Evolutionary conservation across 768 basidiomycete species (phyloP), one percentile per base, ranked within the genome.

Genomic region (Gloeophyllum trabeum): DNA sequence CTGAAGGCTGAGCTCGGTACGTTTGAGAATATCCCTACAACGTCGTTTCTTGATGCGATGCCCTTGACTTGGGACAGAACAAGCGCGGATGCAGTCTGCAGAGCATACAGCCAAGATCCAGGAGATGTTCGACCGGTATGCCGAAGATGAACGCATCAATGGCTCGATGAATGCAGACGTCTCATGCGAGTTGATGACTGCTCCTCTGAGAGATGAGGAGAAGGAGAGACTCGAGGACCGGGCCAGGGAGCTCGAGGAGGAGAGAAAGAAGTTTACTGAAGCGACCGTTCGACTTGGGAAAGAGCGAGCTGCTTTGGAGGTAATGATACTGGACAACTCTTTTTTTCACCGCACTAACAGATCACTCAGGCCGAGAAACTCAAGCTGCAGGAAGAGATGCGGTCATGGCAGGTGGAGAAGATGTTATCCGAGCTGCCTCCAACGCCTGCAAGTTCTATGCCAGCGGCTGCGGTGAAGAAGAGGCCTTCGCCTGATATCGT

Each of bases 301-400:
- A 49, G 84, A 88, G 43, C 75, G 72, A 53, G 71, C 76, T 2
- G 61, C 64, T 4, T 56, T 88, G 10, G 82, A 87, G 73, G 86
- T 85, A 54, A 35, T 44, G 44, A 43, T 43, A 32, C 12, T 45
- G 21, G 18, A 6, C 20, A 18, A 16, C 41, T 12, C 39, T 39
- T 42, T 12, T 24, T 5, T 43, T 34, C 22, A 21, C 34, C 44
- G 46, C 28, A 53, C 32, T 28, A 24, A 24, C 21, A 24, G 20
- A 35, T 35, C 12, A 34, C 42, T 10, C 49, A 87, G 84, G 71
- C 70, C 6, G 79, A 84, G 52, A 70, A 74, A 18, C 53, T 75
- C 21, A 69, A 66, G 42, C 66, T 86, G 32, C 35, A 72, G 38
- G 81, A 86, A 47, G 84, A 87, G 55, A 81, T 75, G 52, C 71